Percentiles rank a stretch among this genome's conserved stretches.
These are phyloP conservation scores for Hypoxylon perforatum DNA, from an alignment of 495 filamentous ascomycete genomes.

Conservation along the genomic window DNA sequence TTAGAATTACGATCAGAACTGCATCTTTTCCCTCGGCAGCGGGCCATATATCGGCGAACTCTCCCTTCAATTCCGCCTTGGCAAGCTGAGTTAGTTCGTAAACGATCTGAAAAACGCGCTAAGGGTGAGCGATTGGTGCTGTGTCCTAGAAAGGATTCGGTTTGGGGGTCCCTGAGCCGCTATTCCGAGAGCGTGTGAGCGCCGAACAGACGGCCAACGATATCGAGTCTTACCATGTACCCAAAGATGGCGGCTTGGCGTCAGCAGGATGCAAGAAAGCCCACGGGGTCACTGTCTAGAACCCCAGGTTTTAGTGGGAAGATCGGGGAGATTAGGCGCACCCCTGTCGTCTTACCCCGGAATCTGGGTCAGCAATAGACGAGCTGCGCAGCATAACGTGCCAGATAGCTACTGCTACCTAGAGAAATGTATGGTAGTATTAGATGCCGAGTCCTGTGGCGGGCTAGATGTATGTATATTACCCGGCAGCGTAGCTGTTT, in stretches of 20 bases:
- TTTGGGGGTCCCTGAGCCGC: constrained; percentile 24
- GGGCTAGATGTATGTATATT: constrained; percentile 20
- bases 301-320: constrained; percentile 17
- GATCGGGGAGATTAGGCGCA: constrained; percentile 2
- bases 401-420: neutral
- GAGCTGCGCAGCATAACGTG: constrained; percentile 19
- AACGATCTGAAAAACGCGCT: neutral
- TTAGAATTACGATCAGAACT: neutral
- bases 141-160: constrained; percentile 6
- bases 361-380: constrained; percentile 13
- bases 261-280: constrained; percentile 23
- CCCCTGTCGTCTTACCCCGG: constrained; percentile 31
- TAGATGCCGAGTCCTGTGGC: constrained; percentile 1
- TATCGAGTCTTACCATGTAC: constrained; percentile 10
- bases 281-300: neutral
- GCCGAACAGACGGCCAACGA: constrained; percentile 12
- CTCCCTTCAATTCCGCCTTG: constrained; percentile 44
- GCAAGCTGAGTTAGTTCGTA: constrained; percentile 21
- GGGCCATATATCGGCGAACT: constrained; percentile 34
- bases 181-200: constrained; percentile 21
- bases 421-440: no score
- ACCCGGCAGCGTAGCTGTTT: constrained; percentile 8
- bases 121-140: constrained; percentile 29
- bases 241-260: constrained; percentile 23
- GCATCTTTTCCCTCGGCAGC: constrained; percentile 7